Conservation (phyloP, 2,329 filamentous ascomycete species). For the Fusarium anthophilum region DNA sequence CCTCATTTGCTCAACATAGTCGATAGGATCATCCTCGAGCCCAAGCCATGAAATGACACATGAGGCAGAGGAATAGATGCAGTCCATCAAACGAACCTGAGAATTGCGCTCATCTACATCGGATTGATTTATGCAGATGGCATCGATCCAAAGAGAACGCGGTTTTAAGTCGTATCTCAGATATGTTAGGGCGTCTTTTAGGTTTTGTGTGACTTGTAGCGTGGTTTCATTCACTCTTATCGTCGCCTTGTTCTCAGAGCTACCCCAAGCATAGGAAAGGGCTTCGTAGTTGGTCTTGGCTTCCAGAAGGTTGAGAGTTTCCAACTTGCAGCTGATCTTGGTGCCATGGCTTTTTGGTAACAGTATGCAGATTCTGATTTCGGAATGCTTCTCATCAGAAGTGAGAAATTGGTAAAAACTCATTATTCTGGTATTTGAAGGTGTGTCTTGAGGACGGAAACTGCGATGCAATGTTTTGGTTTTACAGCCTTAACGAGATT, state of each 20-base stretch:
- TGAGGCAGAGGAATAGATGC: neutral
- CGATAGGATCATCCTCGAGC: neutral
- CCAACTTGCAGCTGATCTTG: neutral
- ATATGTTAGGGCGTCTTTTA: neutral
- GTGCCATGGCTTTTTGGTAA: neutral
- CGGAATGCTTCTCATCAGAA: neutral
- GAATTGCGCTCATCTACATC: neutral
- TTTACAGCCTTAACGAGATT: neutral
- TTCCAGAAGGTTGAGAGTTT: neutral
- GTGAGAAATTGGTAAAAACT: neutral
- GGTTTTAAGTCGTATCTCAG: neutral
- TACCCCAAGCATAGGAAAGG: neutral
- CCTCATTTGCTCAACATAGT: neutral
- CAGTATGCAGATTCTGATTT: neutral
- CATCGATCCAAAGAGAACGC: neutral
- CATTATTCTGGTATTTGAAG: rapidly evolving
- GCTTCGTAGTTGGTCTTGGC: neutral
- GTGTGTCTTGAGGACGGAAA: rapidly evolving
- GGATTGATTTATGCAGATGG: neutral
- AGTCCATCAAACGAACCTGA: neutral
- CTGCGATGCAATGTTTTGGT: neutral
- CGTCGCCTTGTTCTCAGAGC: neutral
- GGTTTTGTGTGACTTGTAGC: neutral
- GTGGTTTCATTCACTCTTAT: neutral
- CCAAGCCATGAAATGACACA: neutral